phyloP scores from a whole-genome alignment of 2,329 filamentous ascomycete genomes.

The Stromatinia cepivora region DNA sequence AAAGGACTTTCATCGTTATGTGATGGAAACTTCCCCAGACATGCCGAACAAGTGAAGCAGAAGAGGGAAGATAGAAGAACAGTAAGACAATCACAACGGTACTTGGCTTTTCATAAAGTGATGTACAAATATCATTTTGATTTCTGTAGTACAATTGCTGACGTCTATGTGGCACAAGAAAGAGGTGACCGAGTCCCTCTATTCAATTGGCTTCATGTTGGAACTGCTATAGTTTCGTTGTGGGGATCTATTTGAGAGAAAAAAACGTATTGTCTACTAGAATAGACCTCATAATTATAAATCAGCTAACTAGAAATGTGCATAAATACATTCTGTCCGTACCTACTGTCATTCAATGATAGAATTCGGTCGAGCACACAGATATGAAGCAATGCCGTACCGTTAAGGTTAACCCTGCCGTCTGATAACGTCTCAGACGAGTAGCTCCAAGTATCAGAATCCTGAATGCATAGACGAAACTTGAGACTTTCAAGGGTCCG shows the following conservation, averaged over 20 bases:
- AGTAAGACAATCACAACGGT: background rate
- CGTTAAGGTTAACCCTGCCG: background rate
- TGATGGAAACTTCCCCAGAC: background rate
- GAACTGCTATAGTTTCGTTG: background rate
- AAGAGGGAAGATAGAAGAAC: background rate
- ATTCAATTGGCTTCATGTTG: background rate
- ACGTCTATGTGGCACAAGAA: background rate
- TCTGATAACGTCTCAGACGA: background rate
- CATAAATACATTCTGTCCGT: background rate
- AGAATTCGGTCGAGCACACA: no score
- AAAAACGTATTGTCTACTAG: accelerated
- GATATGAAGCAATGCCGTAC: background rate
- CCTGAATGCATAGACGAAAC: background rate
- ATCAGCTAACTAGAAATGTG: background rate
- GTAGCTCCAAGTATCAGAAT: conserved; percentile 5
- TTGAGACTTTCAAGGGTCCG: background rate
- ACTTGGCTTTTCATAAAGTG: background rate
- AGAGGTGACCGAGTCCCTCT: background rate
- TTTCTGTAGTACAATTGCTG: background rate
- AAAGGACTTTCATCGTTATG: background rate
- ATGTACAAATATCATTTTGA: background rate
- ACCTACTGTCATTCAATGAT: accelerated
- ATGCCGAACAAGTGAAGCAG: background rate
- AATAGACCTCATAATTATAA: background rate
- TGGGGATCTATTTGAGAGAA: background rate